Base-by-base conservation (phyloP, 352 stramenopile species). In the Globisporangium spiculum region DNA sequence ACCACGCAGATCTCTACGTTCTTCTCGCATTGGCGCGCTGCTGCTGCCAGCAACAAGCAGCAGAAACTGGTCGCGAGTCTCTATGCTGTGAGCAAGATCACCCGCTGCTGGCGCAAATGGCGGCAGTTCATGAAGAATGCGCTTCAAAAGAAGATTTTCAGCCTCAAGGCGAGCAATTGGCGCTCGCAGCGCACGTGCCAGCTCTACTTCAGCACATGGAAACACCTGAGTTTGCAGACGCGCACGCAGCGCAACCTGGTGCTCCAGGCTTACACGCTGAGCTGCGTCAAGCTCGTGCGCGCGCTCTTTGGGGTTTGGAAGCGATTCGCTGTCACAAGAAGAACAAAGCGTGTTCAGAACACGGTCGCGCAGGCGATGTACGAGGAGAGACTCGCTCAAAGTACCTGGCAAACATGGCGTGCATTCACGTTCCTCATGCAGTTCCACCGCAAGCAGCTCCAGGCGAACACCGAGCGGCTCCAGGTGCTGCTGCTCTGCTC, bases 401-500 rank as follows among this genome's bases (percentile, higher is more conserved):
- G 16, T 6, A 65, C 46, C 18, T 71, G 79, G 36, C 7, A 9
- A 1, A 38, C 63, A 20, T 90, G 81, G 81, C 75, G 66, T 48
- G 57, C 22, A 0, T 75, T 75, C 30, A 70, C 79, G 1, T 7
- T 1, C 4, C 22, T 60, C 0, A 60, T 86, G 18, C 38, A 57
- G 22, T 58, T 32, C 16, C 71, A 81, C 55, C 72, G 81, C 12
- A 62, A 65, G 2, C 71, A 86, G 22, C 62, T 90, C 1, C 81
- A 90, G 34, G 65, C 74, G 12, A 82, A 81, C 36, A 90, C 82
- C 0, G 80, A 92, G 60, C 69, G 84, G 46, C 74, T 90, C 1
- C 81, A 90, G 27, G 71, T 90, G 1, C 67, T 90, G 30, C 32
- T 83, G n/a, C 56, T 92, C 27, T 90, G 80, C 58, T 89, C 81